A percentile compares a stretch with the other conserved stretches of the same genome.
Conservation (phyloP, 257 asterid species). For the Ballota nigra region DNA sequence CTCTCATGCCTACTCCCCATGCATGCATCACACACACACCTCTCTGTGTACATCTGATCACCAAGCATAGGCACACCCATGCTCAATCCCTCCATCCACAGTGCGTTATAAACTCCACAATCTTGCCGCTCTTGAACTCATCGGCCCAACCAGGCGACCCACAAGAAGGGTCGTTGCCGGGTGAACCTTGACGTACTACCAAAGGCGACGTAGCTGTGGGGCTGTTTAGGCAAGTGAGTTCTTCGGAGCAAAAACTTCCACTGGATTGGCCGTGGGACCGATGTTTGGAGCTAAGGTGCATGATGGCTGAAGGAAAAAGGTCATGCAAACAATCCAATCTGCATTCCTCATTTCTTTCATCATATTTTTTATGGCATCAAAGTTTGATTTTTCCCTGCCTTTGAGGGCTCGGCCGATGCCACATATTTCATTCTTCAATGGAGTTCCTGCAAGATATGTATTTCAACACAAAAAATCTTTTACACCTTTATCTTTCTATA, state of each 20-base stretch:
- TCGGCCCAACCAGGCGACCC: slow-evolving; percentile 51
- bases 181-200: slow-evolving; percentile 52
- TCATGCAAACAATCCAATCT: slow-evolving; percentile 45
- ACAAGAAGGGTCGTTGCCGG: slow-evolving; percentile 46
- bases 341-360: slow-evolving; percentile 29
- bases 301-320: slow-evolving; percentile 26
- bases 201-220: slow-evolving; percentile 49
- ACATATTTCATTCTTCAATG: slow-evolving; percentile 41
- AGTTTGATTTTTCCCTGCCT: too few species aligned
- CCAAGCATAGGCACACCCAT: slow-evolving; percentile 58
- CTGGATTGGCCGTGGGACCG: slow-evolving; percentile 45
- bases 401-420: too few species aligned
- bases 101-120: slow-evolving; percentile 58
- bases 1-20: too few species aligned
- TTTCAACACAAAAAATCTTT: not conserved
- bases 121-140: slow-evolving; percentile 38
- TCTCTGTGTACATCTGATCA: slow-evolving; percentile 43
- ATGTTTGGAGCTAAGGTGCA: slow-evolving; percentile 33
- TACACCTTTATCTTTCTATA: too few species aligned
- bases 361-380: too few species aligned
- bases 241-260: slow-evolving; percentile 44
- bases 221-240: slow-evolving; percentile 48
- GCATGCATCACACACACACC: too few species aligned
- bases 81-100: slow-evolving; percentile 70
- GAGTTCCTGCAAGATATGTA: slow-evolving; percentile 35